phyloP scores from a whole-genome alignment of 75 land plant genomes.

The Isoetes taiwanensis region DNA sequence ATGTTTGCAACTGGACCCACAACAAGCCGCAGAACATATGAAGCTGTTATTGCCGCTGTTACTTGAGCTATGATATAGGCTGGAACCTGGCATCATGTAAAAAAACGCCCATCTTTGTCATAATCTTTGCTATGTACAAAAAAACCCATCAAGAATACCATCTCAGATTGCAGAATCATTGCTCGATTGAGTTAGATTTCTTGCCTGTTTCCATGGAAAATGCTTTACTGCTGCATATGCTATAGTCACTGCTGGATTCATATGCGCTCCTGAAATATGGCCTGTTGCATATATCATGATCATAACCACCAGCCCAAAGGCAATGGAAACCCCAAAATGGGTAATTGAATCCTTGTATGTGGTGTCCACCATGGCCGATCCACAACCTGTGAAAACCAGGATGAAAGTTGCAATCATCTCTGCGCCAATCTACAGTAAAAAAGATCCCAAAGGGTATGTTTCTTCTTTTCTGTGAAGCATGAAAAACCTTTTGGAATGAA shows the following conservation, averaged over 20 bases:
- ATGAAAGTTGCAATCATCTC: constrained; percentile 29
- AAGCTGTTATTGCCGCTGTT: constrained; percentile 34
- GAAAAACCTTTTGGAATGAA: too few relatives aligned
- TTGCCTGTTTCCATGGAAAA: constrained; percentile 75
- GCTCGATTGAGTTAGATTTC: too few relatives aligned
- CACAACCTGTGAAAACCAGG: constrained; percentile 25
- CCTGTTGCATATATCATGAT: constrained; percentile 75
- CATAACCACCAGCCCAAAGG: constrained; percentile 54
- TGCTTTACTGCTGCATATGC: constrained; percentile 60
- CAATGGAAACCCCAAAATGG: constrained; percentile 41
- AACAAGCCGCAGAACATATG: constrained; percentile 38
- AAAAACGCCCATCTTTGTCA: neutral
- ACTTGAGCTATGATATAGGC: constrained; percentile 52
- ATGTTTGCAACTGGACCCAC: constrained; percentile 30
- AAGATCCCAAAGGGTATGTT: too few relatives aligned
- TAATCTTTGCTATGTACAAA: too few relatives aligned
- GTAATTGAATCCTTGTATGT: constrained; percentile 12
- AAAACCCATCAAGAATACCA: neutral
- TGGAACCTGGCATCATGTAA: constrained; percentile 35
- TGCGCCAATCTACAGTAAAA: constrained; percentile 18
- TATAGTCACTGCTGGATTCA: constrained; percentile 83
- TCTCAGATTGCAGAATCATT: too few relatives aligned
- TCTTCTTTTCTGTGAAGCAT: too few relatives aligned
- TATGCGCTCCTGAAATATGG: constrained; percentile 83
- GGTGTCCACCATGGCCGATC: constrained; percentile 11